Evolutionary conservation across 805 yeast genomes (phyloP).

Genomic region (Jamesozyma lodderae): DNA sequence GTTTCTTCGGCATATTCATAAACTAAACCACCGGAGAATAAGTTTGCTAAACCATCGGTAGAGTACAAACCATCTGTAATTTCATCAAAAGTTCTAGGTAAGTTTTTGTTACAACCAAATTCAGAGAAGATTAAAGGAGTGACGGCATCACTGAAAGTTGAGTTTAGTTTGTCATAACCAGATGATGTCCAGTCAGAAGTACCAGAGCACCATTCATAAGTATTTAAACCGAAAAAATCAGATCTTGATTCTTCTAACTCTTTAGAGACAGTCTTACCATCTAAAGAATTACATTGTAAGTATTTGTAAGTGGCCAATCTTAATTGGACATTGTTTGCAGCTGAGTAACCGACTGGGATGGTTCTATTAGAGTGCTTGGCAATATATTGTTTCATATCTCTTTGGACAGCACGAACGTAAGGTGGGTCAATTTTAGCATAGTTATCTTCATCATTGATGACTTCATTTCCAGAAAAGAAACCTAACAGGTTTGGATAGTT

Average conservation of each 20-base stretch:
- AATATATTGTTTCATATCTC: conserved; percentile 84
- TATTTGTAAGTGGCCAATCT: conserved; percentile 70
- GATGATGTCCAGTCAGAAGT: conserved; percentile 52
- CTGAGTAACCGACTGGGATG: conserved; percentile 93
- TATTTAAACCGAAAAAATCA: conserved; percentile 85
- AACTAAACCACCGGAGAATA: conserved; percentile 86
- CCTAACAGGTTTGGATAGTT: conserved; percentile 78
- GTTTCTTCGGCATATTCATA: conserved; percentile 80
- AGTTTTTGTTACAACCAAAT: conserved; percentile 69
- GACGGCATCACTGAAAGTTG: conserved; percentile 48
- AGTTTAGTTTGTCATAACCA: conserved; percentile 57
- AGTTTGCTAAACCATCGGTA: conserved; percentile 47
- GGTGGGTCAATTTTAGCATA: conserved; percentile 57
- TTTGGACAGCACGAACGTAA: conserved; percentile 80
- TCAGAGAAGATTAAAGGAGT: conserved; percentile 67
- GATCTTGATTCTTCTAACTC: conserved; percentile 53
- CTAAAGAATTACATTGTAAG: conserved; percentile 64
- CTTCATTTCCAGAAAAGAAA: conserved; percentile 86
- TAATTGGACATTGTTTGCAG: conserved; percentile 71
- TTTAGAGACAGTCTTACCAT: conserved; percentile 35
- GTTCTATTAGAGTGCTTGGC: conserved; percentile 56
- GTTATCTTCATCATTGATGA: conserved; percentile 67
- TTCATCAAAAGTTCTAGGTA: conserved; percentile 83
- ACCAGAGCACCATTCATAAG: conserved; percentile 80
- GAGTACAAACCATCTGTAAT: conserved; percentile 53